Percentiles rank a stretch among this genome's conserved stretches.
These are phyloP conservation scores for Cladosporium sp. DNA, from an alignment of 2,329 filamentous ascomycete species.

Conservation along the genomic window DNA sequence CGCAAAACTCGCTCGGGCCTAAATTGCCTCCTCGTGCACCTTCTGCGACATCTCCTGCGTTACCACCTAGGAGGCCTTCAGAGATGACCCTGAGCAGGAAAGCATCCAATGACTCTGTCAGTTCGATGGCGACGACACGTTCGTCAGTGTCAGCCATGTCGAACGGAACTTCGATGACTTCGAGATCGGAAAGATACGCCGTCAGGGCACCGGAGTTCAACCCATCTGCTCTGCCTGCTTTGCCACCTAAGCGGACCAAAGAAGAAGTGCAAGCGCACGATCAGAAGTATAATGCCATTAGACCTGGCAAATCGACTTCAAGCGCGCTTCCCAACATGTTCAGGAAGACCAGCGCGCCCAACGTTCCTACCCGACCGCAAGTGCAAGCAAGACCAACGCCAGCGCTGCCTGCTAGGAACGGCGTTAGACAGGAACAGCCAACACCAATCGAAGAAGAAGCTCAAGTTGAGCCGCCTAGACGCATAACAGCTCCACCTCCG, in stretches of 20 bases:
- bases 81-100: conserved; percentile 39
- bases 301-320: conserved; percentile 19
- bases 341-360: conserved; percentile 11
- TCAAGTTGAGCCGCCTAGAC: conserved; percentile 16
- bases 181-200: conserved; percentile 27
- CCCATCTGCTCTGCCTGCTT: conserved; percentile 53
- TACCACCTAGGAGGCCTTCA: conserved; percentile 48
- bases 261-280: conserved; percentile 41
- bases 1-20: conserved; percentile 38
- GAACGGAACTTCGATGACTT: conserved; percentile 35
- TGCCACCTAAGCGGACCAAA: conserved; percentile 53
- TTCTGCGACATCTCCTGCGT: conserved; percentile 38
- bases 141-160: conserved; percentile 54
- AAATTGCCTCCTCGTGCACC: conserved; percentile 50
- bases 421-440: conserved; percentile 9
- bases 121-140: conserved; percentile 49
- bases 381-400: conserved; percentile 4
- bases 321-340: conserved; percentile 6
- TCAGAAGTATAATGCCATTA: conserved; percentile 24
- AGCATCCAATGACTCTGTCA: conserved; percentile 53
- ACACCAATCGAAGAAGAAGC: not conserved
- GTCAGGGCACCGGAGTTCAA: conserved; percentile 56
- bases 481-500: conserved; percentile 26
- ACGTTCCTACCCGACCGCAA: conserved; percentile 18
- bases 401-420: conserved; percentile 8